Base-by-base conservation (phyloP, 805 yeast species). In the Lipomyces kockii region DNA sequence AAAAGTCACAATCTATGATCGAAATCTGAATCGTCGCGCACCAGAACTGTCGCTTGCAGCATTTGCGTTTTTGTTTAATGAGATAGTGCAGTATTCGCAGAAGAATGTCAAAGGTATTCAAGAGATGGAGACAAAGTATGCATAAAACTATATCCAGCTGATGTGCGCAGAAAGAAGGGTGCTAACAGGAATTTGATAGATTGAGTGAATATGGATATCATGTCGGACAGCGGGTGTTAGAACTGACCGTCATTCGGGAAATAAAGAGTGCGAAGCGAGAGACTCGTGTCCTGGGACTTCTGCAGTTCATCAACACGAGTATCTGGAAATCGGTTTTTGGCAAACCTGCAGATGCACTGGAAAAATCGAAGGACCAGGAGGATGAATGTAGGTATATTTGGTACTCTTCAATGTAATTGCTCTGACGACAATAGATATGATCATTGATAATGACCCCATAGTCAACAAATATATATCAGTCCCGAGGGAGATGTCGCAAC, bases 291-390 rank as follows among this genome's bases (percentile, higher is more conserved):
- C 83, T 93, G 49, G 91, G 90, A 55, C 83, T 88, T 11, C 78
- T 89, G 63, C 92, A 89, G 75, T 90, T 89, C 74, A 86, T 92
- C 5, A 90, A 89, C 71, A 84, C 90, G 0, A 82, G 85, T 2
- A 83, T 92, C 20, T 92, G 97, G 97, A 84, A 82, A 67, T 80
- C 87, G 2, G 76, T 91, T 12, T 92, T 92, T 79, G 94, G 92
- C 7, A 84, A 83, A 71, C 80, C 85, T 0, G 90, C 97, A 22
- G 92, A 91, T 74, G 89, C 87, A 43, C 78, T 92, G 63, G 95
- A 92, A 72, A 87, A 87, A 75, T 84, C 88, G 2, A 90, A 89
- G 58, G 89, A 86, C 58, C 80, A 84, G 51, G 90, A 88, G 34
- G 85, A 86, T 64, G 87, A 85, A 66, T 88, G 88, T 71, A 57